Evolutionary conservation across 179 eudicot species (phyloP), one percentile per base, ranked within the genome.

Genomic region (Dionaea muscipula): DNA sequence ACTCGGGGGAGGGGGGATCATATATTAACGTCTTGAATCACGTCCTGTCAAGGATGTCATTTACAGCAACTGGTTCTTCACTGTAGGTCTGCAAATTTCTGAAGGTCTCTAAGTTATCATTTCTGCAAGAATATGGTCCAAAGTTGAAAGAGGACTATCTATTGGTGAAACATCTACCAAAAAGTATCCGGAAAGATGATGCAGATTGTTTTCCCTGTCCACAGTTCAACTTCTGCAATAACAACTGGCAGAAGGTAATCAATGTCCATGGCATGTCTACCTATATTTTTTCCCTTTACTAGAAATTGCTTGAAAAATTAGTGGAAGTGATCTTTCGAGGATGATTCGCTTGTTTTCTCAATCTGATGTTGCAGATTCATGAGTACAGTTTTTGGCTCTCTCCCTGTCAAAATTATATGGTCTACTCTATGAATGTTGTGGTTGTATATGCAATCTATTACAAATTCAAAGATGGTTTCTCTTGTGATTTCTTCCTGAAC

Each of bases 71-170:
- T 53, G n/a, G 19, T 53, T 59, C 21, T 57, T 25, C n/a, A 45
- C 47, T 72, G 62, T 56, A 93, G 99, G 99, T 85, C 23, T 93
- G 96, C 85, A 83, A 76, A 64, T 93, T 93, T 75, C 73, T 88
- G 80, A 95, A 85, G 78, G 96, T 85, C 49, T 93, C 99, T 19
- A 89, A 57, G 69, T 58, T 93, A 71, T 93, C 96, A 41, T 93
- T 93, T 72, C 69, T 72, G 31, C 87, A 81, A 17, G 99, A 93
- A 69, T 93, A 93, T 73, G 99, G 99, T 37, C 89, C 99, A 52
- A 93, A 93, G 78, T 70, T 87, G 64, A 93, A 88, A 76, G 99
- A 93, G 73, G 99, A 78, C 6, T 93, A 67, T 52, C 83, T 93
- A 50, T 51, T 81, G 78, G 96, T 88, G 78, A 88, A 85, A 68